Evolutionary conservation across 2,329 filamentous ascomycete species (phyloP), one percentile per base, ranked within the genome.

Genomic region (Fusarium equiseti): DNA sequence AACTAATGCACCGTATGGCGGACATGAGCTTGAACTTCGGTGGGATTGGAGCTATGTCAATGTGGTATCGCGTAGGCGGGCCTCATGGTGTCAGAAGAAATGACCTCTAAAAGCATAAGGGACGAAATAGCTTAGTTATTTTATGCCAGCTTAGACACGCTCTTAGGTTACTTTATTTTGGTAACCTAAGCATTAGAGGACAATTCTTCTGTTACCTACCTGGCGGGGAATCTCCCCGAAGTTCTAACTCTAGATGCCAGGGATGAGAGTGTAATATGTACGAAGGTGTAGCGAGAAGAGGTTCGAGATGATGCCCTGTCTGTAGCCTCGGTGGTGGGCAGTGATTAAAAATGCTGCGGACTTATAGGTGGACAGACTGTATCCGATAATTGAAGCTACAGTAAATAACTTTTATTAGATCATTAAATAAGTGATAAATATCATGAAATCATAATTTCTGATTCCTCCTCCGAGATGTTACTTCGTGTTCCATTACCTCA

Each of bases 321-420:
- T 38, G 18, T 7, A 38, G 35, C 0, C 18, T 20, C 20, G 20
- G 20, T 20, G 20, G 20, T 20, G 20, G 20, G 20, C 20, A 38
- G 11, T 10, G 6, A 38, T 12, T n/a, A 12, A 38, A 4, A n/a
- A 1, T n/a, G 10, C 3, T 0, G 10, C 35, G 18, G 2, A 2
- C 10, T n/a, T 2, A n/a, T 7, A 38, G 0, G 10, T n/a, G 0
- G 35, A 11, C 6, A 7, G 3, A n/a, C 18, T 38, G n/a, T 10
- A n/a, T 38, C 35, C 35, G 1, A 3, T 1, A 7, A 7, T 7
- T 12, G 18, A 38, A 6, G 35, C n/a, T n/a, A n/a, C 13, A 24
- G 10, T 22, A 2, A 16, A 52, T 6, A 43, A 53, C 18, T 16
- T 43, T 42, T 53, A 53, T 53, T 53, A 29, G n/a, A 22, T 20